A percentile compares a stretch with the other conserved stretches of the same genome.
phyloP scores from a whole-genome alignment of 495 filamentous ascomycete genomes.

The Haplographium delicatum region DNA sequence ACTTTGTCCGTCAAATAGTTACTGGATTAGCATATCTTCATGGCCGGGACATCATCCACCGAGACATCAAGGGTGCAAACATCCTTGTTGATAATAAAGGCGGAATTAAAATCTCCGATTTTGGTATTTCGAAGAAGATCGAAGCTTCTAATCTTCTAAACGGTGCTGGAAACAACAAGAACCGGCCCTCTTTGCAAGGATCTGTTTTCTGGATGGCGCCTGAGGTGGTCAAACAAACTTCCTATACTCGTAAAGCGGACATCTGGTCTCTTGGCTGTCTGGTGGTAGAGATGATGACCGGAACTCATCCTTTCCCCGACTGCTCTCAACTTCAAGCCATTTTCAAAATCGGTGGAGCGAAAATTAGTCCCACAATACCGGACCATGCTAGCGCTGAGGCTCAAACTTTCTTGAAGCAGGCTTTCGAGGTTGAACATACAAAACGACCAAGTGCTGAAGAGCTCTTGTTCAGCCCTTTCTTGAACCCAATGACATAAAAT shows the following conservation, averaged over 20 bases:
- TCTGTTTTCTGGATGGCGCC: conserved; percentile 99
- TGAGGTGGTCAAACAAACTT: conserved; percentile 95
- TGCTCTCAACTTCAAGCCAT: conserved; percentile 97
- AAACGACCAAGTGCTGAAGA: conserved; percentile 88
- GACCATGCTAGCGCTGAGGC: conserved; percentile 81
- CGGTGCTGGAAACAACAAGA: conserved; percentile 54
- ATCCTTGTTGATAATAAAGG: conserved; percentile 99
- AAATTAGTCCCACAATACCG: conserved; percentile 85
- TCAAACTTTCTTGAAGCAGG: conserved; percentile 76
- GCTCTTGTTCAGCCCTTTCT: conserved; percentile 73
- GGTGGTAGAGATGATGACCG: conserved; percentile 99
- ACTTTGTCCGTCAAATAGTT: conserved; percentile 95
- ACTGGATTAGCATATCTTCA: conserved; percentile 93
- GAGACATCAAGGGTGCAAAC: conserved; percentile 98
- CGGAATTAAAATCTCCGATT: conserved; percentile 98
- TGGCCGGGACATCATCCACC: conserved; percentile 92
- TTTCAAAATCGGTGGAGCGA: conserved; percentile 90
- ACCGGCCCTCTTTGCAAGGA: conserved; percentile 90
- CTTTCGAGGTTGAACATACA: conserved; percentile 93
- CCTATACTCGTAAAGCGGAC: conserved; percentile 98
- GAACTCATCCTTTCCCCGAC: conserved; percentile 92
- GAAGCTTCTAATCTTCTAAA: conserved; percentile 64
- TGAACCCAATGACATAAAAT: conserved; percentile 35
- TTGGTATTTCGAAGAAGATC: conserved; percentile 97
- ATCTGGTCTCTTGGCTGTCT: conserved; percentile 98